A percentile compares a stretch with the other conserved stretches of the same genome.
These are phyloP conservation scores for Ampelocalamus luodianensis DNA, from an alignment of 176 grass and related monocot species.

Conservation along the genomic window DNA sequence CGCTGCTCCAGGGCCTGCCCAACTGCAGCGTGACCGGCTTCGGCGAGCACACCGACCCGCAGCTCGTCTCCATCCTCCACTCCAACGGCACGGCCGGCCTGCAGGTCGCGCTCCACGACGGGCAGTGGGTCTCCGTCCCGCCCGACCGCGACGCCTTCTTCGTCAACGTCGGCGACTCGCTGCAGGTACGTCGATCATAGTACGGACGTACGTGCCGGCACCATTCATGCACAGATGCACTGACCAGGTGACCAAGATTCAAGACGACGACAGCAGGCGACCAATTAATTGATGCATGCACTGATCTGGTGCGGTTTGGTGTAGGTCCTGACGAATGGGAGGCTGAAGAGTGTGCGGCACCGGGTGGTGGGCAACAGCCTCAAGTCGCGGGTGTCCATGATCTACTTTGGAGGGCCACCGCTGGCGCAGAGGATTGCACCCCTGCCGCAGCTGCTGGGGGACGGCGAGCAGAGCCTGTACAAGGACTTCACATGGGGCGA, in stretches of 20 bases:
- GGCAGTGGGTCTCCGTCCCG: slow-evolving; percentile 71
- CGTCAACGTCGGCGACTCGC: slow-evolving; percentile 80
- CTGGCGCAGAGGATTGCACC: slow-evolving; percentile 64
- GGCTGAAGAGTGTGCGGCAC: slow-evolving; percentile 77
- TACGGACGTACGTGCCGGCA: not conserved
- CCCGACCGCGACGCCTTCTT: slow-evolving; percentile 74
- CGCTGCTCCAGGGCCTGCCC: slow-evolving; percentile 46
- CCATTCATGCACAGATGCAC: not conserved
- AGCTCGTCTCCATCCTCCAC: slow-evolving; percentile 76
- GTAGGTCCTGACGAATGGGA: slow-evolving; percentile 80
- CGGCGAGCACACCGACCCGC: slow-evolving; percentile 93
- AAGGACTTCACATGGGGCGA: slow-evolving; percentile 85
- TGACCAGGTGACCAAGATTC: not conserved
- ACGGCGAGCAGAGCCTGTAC: slow-evolving; percentile 68
- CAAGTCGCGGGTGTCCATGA: slow-evolving; percentile 77
- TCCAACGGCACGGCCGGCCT: slow-evolving; percentile 69
- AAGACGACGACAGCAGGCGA: not conserved
- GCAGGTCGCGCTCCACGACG: slow-evolving; percentile 69
- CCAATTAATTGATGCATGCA: not conserved
- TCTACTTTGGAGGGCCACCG: slow-evolving; percentile 84
- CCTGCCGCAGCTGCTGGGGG: slow-evolving; percentile 62
- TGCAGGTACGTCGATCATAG: slow-evolving; percentile 55
- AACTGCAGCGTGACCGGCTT: slow-evolving; percentile 68
- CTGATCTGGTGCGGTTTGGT: not conserved
- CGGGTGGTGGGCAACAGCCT: slow-evolving; percentile 63